Conservation (phyloP, 192 early-diverging fungal species). For the Helicostylum pulchrum region DNA sequence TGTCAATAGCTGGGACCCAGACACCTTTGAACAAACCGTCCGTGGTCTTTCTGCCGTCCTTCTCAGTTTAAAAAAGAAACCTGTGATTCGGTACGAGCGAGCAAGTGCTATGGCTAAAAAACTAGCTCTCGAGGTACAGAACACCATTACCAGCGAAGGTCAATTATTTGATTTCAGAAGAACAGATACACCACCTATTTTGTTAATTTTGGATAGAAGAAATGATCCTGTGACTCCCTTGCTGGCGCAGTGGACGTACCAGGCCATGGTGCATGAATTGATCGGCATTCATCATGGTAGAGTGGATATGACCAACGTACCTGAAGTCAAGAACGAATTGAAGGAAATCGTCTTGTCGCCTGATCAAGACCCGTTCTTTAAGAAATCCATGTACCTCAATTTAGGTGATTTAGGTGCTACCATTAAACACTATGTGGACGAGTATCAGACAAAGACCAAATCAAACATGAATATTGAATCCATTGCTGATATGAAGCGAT, state of each 20-base stretch:
- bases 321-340: constrained; percentile 75
- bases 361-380: constrained; percentile 92
- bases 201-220: constrained; percentile 89
- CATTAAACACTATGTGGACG: constrained; percentile 92
- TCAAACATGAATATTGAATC: constrained; percentile 90
- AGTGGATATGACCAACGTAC: constrained; percentile 86
- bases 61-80: constrained; percentile 88
- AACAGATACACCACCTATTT: constrained; percentile 80
- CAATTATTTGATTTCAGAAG: constrained; percentile 77
- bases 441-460: constrained; percentile 91
- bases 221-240: constrained; percentile 96
- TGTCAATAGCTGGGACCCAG: constrained; percentile 71
- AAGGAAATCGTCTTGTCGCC: constrained; percentile 90
- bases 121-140: constrained; percentile 77
- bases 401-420: constrained; percentile 92
- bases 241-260: constrained; percentile 97
- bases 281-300: constrained; percentile 91
- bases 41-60: constrained; percentile 77
- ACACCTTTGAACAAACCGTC: constrained; percentile 69
- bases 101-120: constrained; percentile 78
- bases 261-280: constrained; percentile 96
- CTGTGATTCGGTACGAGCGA: constrained; percentile 85
- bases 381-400: constrained; percentile 86
- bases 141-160: constrained; percentile 57
- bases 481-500: constrained; percentile 97